Evolutionary conservation across 192 early-diverging fungal species (phyloP), one percentile per base, ranked within the genome.

Genomic region (Coemansia aciculifera): DNA sequence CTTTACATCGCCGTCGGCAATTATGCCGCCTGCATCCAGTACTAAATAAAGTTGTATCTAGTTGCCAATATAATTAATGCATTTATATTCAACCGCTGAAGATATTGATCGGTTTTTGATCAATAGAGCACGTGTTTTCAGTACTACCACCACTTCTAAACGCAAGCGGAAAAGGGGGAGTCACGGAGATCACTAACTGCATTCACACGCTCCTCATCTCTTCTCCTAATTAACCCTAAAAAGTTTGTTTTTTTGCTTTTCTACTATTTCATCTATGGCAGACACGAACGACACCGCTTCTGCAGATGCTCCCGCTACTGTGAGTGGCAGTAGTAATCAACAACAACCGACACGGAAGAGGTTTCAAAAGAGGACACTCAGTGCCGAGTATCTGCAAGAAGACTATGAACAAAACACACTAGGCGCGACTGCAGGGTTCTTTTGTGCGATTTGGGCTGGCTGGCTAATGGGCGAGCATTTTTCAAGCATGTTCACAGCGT

Each of bases 361-460:
- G 52, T 72, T 81, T 32, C 66, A 72, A 23, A 57, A 44, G 34
- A 51, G 32, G 19, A 27, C 19, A 31, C 78, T 51, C 6, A 72
- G 42, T 31, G 70, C 69, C 5, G 70, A 75, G 44, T 51, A 32
- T 39, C 66, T 76, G n/a, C 64, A 73, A 27, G 66, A 67, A 13
- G 43, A 73, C 56, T 68, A 76, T 57, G 79, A 81, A 56, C 64
- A 76, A 27, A 76, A 67, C 52, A 43, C 71, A 36, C 40, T 73
- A 49, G 79, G 73, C 38, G 31, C 49, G 6, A 62, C 79, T 1
- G 79, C 74, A 5, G 79, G 79, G 38, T 67, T 76, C 57, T 73
- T 81, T 21, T 75, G 79, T 48, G 79, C 79, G 6, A 59, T 75
- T 24, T 76, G 73, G 74, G 79, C 74, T 1, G 74, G 51, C 24